A percentile compares a stretch with the other conserved stretches of the same genome.
Conservation (phyloP, 75 land plant species). For the Sequoia sempervirens region DNA sequence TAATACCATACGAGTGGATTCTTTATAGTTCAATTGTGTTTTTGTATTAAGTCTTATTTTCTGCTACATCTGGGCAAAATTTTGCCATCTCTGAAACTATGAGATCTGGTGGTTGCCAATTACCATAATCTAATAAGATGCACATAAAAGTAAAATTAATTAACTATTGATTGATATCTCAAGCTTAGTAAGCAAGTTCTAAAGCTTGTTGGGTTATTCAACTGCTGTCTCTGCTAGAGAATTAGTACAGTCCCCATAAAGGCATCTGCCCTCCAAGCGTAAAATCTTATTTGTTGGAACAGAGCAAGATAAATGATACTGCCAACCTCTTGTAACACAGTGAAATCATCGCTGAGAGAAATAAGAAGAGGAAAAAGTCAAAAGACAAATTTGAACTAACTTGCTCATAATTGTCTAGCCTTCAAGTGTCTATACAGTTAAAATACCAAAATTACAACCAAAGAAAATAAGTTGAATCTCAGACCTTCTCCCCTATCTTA, state of each 20-base stretch:
- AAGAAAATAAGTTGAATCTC: not conserved
- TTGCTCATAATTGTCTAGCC: not conserved
- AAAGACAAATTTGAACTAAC: not conserved
- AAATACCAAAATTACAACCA: not conserved
- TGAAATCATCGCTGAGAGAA: not conserved
- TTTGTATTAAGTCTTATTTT: too few species aligned
- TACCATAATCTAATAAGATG: constrained; percentile 1
- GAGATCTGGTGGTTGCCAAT: not conserved
- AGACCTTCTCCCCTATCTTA: not conserved
- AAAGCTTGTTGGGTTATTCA: not conserved
- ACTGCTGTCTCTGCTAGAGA: not conserved
- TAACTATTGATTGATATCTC: not conserved
- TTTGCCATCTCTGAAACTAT: not conserved
- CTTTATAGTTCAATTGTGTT: too few species aligned
- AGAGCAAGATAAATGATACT: not conserved
- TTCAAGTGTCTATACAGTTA: constrained; percentile 1
- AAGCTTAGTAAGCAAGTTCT: not conserved
- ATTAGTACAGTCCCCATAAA: not conserved
- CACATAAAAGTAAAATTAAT: not conserved
- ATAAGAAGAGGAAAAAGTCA: not conserved
- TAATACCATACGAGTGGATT: too few species aligned
- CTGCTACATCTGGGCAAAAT: too few species aligned
- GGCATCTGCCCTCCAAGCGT: not conserved
- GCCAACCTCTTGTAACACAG: not conserved
- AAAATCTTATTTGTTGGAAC: not conserved